These are phyloP conservation scores for Sporisorium scitamineum DNA, from an alignment of 1,284 basidiomycete genomes.

Conservation along the genomic window DNA sequence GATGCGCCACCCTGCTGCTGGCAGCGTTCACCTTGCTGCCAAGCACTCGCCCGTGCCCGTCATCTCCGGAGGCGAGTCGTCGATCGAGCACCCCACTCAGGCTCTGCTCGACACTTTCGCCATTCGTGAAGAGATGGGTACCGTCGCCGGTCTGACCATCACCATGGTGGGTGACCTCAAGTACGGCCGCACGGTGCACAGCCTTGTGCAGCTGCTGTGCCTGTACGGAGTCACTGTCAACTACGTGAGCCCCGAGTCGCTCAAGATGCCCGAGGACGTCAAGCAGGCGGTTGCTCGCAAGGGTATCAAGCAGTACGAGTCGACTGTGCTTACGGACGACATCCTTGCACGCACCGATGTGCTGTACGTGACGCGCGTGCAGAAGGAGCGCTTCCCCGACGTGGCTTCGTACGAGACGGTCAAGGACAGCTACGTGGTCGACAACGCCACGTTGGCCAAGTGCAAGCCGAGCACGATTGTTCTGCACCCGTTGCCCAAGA, in stretches of 20 bases:
- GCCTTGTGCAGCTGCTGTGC: slow-evolving; percentile 89
- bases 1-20: slow-evolving; percentile 91
- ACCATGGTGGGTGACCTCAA: slow-evolving; percentile 94
- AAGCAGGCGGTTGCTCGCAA: slow-evolving; percentile 75
- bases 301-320: slow-evolving; percentile 79
- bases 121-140: slow-evolving; percentile 96
- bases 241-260: slow-evolving; percentile 91
- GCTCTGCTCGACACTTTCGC: slow-evolving; percentile 87
- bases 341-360: slow-evolving; percentile 95
- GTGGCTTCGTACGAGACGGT: slow-evolving; percentile 88
- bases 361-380: slow-evolving; percentile 94
- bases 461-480: slow-evolving; percentile 98
- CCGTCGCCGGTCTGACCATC: slow-evolving; percentile 94
- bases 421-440: slow-evolving; percentile 91
- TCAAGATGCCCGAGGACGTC: slow-evolving; percentile 90
- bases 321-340: slow-evolving; percentile 83
- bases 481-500: slow-evolving; percentile 95
- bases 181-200: slow-evolving; percentile 97
- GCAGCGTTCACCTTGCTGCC: slow-evolving; percentile 79
- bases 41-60: slow-evolving; percentile 95
- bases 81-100: slow-evolving; percentile 97
- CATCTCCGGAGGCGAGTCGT: slow-evolving; percentile 95
- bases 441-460: slow-evolving; percentile 89
- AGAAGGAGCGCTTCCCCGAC: slow-evolving; percentile 90
- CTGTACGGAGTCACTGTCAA: slow-evolving; percentile 88